Evolutionary conservation across 345 rosid genomes (phyloP).

Genomic region (Brassica rapa): DNA sequence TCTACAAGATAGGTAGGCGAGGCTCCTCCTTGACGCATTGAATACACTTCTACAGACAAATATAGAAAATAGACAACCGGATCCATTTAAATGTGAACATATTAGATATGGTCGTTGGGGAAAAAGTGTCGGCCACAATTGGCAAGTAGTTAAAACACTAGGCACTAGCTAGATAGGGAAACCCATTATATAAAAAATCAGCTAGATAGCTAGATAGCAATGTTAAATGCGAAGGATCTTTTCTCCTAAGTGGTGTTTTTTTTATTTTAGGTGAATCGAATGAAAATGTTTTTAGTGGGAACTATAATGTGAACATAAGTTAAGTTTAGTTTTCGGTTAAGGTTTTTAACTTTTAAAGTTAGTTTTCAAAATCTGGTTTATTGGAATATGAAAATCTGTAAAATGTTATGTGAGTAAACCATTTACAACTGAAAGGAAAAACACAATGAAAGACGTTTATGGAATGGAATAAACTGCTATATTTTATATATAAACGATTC

Average conservation of each 20-base stretch:
- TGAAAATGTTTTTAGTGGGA: background rate
- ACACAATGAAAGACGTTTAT: background rate
- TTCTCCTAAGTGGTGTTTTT: background rate
- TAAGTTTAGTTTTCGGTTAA: background rate
- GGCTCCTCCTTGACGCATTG: slow-evolving; percentile 74
- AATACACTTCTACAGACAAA: slow-evolving; percentile 49
- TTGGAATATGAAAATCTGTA: slow-evolving; percentile 1
- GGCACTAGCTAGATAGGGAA: background rate
- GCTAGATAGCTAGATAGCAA: background rate
- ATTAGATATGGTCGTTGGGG: slow-evolving; percentile 13
- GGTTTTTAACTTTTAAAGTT: background rate
- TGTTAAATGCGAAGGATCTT: background rate
- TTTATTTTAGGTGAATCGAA: slow-evolving; percentile 1
- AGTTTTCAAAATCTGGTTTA: background rate
- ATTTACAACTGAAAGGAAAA: background rate
- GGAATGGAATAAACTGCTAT: background rate
- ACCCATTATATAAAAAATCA: background rate
- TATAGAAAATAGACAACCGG: background rate
- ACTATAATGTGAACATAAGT: background rate
- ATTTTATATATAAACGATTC: background rate
- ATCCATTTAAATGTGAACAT: slow-evolving; percentile 46
- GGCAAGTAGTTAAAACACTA: background rate
- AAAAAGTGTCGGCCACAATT: background rate
- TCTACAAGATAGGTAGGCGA: slow-evolving; percentile 59
- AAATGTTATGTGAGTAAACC: slow-evolving; percentile 4